Conservation (phyloP, 441 rosid species). For the Syzygium malaccense region DNA sequence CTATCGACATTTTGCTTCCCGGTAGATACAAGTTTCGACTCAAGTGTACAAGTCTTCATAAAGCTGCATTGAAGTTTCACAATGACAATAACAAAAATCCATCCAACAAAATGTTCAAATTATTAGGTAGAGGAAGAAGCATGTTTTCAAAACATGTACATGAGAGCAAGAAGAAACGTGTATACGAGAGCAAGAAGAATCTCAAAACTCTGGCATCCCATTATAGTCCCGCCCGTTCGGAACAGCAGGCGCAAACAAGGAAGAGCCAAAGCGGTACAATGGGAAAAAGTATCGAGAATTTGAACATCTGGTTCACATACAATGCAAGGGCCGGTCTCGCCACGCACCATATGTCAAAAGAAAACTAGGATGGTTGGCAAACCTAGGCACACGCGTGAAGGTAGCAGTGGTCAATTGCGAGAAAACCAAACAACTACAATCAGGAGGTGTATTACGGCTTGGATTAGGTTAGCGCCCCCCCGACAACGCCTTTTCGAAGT, state of each 20-base stretch:
- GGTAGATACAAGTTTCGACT: background rate
- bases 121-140: background rate
- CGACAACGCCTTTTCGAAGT: background rate
- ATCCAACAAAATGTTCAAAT: background rate
- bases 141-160: background rate
- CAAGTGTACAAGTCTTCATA: background rate
- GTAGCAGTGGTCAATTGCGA: background rate
- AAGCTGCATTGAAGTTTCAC: background rate
- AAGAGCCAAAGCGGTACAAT: background rate
- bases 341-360: background rate
- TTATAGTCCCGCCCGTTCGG: background rate
- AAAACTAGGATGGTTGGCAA: too few relatives aligned
- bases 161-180: background rate
- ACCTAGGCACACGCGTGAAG: background rate
- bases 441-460: background rate
- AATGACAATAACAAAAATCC: background rate
- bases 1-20: background rate
- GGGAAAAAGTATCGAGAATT: background rate
- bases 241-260: background rate
- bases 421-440: background rate
- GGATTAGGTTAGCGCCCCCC: background rate
- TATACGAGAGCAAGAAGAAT: background rate
- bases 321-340: background rate
- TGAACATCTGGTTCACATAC: background rate
- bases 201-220: background rate